A percentile compares a stretch with the other conserved stretches of the same genome.
Evolutionary conservation across 2,329 filamentous ascomycete genomes (phyloP).

Genomic region (Westerdykella sp.): DNA sequence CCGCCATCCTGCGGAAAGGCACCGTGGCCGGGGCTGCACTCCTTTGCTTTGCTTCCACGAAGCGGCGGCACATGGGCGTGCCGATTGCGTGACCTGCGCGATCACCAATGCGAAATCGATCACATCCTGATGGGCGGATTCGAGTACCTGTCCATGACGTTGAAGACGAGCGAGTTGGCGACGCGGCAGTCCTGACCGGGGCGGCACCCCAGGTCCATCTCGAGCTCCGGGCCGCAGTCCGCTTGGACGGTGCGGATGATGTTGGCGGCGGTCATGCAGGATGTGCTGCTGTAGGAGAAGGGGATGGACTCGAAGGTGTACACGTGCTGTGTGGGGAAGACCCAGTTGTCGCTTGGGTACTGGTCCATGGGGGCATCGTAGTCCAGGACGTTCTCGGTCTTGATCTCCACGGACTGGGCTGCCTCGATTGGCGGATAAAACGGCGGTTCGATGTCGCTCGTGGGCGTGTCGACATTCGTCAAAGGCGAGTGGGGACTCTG

Average conservation of each 20-base stretch:
- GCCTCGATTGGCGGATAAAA: conserved; percentile 19
- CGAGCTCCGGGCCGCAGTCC: conserved; percentile 34
- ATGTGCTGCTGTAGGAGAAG: conserved; percentile 26
- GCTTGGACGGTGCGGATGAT: conserved; percentile 42
- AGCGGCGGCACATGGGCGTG: too few relatives aligned
- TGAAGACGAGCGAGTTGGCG: conserved; percentile 40
- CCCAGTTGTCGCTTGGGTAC: conserved; percentile 17
- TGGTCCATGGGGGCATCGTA: conserved; percentile 16
- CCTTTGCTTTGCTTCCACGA: too few relatives aligned
- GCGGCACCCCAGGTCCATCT: conserved; percentile 38
- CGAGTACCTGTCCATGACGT: conserved; percentile 43
- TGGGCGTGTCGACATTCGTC: conserved; percentile 28
- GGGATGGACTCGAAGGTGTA: conserved; percentile 2
- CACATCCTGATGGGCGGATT: conserved; percentile 15
- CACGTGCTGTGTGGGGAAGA: conserved; percentile 10
- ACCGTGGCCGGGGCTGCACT: too few relatives aligned
- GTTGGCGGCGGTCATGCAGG: conserved; percentile 40
- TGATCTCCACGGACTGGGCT: conserved; percentile 17
- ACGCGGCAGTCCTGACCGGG: conserved; percentile 39
- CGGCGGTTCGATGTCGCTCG: conserved; percentile 15
- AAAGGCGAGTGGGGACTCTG: conserved; percentile 28
- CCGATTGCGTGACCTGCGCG: too few relatives aligned
- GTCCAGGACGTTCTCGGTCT: conserved; percentile 19
- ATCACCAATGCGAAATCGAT: background rate
- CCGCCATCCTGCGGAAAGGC: too few relatives aligned